Evolutionary conservation across 345 rosid species (phyloP), one percentile per base, ranked within the genome.

Genomic region (Eucalyptus curtisii): DNA sequence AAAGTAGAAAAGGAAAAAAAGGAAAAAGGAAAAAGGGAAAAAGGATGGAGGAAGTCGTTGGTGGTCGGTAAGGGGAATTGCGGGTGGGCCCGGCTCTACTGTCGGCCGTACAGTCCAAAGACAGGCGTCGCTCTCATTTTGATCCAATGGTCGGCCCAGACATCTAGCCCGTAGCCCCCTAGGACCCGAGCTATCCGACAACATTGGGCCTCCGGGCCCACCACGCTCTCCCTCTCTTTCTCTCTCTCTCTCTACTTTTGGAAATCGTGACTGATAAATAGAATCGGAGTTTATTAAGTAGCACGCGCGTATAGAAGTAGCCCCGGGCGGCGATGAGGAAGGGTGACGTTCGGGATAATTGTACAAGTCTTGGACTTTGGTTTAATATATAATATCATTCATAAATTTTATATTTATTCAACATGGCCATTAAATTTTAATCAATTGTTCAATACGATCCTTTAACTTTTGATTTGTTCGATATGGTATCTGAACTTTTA

Each of bases 361-460:
- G 68, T 12, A 27, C 31, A 6, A 27, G 3, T 59, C 31, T 4
- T 13, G 33, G 15, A 7, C 8, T n/a, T 30, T n/a, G 2, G 0
- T 13, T 30, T n/a, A 13, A 14, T 13, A 30, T 6, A 6, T 6
- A 14, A 64, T 13, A 16, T 64, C 1, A 4, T n/a, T n/a, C 8
- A 3, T n/a, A 3, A 7, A n/a, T 3, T 64, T n/a, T 64, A 14
- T 7, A n/a, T 64, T n/a, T n/a, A 14, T n/a, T n/a, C 3, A 15
- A 13, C 4, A 7, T 1, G 37, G 4, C 2, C 3, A 7, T 13
- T 30, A 7, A 14, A n/a, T 0, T n/a, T 13, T 7, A 27, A 20
- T 52, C 0, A 7, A 52, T 19, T 52, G 3, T 13, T 30, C 1
- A 6, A 0, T 13, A 12, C 0, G 5, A 30, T 61, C 0, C 3